Base-by-base conservation (phyloP, 305 asterid genomes). In the Rubia balearica region DNA sequence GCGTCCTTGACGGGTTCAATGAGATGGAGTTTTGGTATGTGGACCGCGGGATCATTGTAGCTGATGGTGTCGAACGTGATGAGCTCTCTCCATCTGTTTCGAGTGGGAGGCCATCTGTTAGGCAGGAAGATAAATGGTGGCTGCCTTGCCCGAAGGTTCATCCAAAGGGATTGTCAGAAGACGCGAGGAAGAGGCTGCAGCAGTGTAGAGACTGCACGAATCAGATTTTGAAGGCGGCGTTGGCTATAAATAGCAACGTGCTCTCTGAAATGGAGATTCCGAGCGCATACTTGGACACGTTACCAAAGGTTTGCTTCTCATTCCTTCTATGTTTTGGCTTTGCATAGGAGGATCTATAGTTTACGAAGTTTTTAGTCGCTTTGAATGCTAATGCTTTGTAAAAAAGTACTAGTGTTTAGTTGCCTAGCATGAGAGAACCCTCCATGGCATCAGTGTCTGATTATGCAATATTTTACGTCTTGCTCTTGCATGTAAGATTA, bases 111-210 rank as follows among this genome's bases (percentile, higher is more conserved):
- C 95, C 96, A 67, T 94, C 99, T 1, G 84, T 91, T 74, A 85
- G 96, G 80, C 96, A 89, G 83, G 99, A 94, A 77, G 99, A 91
- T 77, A 94, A 94, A 80, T 94, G 99, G 99, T 94, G 99, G 99
- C 92, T 94, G 57, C 99, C 99, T 5, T 89, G 85, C 80, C 99
- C 99, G 4, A 91, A 87, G 74, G 92, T 91, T 80, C 98, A 97
- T 13, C 88, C 85, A 2, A 91, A 88, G 75, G 99, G 99, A 30
- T 81, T 94, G 80, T 89, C 93, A 0, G 91, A 83, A 27, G 96
- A 85, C 56, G 81, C 86, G 6, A 89, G 99, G 78, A 94, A 89
- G 90, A 88, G 88, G 75, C 75, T 94, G 80, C 98, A 94, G 83
- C 98, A 94, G 74, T 86, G 93, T 79, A 86, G 95, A 83, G 99